These are phyloP conservation scores for Cunninghamia lanceolata DNA, from an alignment of 75 land plant species.

Conservation along the genomic window DNA sequence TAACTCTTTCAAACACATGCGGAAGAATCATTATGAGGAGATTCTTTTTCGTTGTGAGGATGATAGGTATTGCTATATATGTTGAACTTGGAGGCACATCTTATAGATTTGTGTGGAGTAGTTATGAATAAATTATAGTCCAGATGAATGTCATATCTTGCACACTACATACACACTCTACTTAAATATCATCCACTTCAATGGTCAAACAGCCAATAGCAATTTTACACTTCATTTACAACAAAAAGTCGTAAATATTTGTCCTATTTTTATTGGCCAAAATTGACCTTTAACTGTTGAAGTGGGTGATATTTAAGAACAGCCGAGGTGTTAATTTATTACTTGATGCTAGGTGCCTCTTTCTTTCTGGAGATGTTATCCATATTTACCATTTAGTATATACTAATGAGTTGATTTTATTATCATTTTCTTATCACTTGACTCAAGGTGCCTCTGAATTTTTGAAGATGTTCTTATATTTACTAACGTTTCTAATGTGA, in stretches of 20 bases:
- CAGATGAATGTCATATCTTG: background rate
- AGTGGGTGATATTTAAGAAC: too few species aligned
- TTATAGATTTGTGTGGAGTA: background rate
- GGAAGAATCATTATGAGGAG: slow-evolving; percentile 73
- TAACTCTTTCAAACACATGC: slow-evolving; percentile 72
- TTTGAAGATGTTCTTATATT: background rate
- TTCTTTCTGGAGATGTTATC: background rate
- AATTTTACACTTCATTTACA: too few species aligned
- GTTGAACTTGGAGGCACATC: too few species aligned
- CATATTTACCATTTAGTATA: background rate
- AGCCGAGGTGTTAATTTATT: background rate
- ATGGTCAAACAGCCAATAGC: too few species aligned
- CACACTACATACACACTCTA: background rate
- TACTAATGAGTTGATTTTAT: slow-evolving; percentile 8
- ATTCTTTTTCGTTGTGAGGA: slow-evolving; percentile 75
- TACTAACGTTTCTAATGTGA: background rate
- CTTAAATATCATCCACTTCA: too few species aligned
- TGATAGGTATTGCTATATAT: slow-evolving; percentile 46
- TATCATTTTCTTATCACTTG: background rate
- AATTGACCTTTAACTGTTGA: too few species aligned
- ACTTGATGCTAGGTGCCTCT: background rate
- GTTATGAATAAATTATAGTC: background rate
- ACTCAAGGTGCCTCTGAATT: background rate
- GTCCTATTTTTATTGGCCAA: too few species aligned
- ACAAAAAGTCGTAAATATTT: too few species aligned